Conservation (phyloP, 140 eudicot genomes). For the Oenanthe javanica region DNA sequence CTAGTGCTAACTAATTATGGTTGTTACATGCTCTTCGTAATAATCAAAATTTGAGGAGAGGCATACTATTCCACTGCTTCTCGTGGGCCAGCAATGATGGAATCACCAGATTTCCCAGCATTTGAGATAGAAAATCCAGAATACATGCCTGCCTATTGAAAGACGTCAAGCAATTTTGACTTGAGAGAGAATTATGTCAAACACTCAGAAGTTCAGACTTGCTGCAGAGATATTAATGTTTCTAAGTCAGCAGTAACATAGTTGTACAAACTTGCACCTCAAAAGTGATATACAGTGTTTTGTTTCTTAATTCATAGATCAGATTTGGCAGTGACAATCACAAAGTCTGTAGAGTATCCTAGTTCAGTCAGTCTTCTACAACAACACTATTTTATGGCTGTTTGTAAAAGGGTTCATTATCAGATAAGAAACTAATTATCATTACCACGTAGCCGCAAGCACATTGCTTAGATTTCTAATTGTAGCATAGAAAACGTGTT, state of each 20-base stretch:
- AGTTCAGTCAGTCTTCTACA: too few relatives aligned
- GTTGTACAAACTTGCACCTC: not conserved
- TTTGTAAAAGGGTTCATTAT: not conserved
- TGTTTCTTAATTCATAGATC: not conserved
- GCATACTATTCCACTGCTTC: not conserved
- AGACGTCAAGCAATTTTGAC: not conserved
- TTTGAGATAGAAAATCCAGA: not conserved
- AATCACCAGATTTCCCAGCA: not conserved
- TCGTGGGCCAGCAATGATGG: not conserved
- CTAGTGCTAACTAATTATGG: not conserved
- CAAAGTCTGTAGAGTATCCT: not conserved
- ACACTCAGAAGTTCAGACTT: not conserved
- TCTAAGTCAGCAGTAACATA: not conserved
- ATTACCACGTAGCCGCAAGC: not conserved
- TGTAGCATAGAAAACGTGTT: not conserved
- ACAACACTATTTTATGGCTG: too few relatives aligned
- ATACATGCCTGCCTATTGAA: not conserved
- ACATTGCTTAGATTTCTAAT: not conserved
- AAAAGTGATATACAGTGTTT: not conserved
- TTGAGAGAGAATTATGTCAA: not conserved
- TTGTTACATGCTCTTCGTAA: not conserved
- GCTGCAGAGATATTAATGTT: not conserved
- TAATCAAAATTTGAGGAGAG: not conserved
- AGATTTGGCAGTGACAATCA: not conserved
- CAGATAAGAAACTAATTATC: not conserved